phyloP scores from a whole-genome alignment of 2,329 filamentous ascomycete species.

The Ascochyta lentis region DNA sequence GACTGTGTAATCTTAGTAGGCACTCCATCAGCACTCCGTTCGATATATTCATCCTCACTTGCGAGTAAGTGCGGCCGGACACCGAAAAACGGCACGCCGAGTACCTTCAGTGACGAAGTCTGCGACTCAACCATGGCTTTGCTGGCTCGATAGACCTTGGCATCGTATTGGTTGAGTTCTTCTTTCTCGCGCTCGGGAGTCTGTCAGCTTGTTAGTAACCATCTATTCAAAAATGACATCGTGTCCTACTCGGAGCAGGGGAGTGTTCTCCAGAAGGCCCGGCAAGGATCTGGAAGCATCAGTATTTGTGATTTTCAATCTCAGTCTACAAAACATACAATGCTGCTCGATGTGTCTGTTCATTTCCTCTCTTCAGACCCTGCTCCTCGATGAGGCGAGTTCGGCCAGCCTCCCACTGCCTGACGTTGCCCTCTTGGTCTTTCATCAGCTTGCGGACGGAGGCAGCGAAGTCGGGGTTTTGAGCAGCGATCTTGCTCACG shows the following conservation, averaged over 20 bases:
- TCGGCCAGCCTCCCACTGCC: slow-evolving; percentile 64
- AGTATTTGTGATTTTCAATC: background rate
- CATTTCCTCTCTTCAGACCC: slow-evolving; percentile 58
- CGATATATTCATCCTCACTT: slow-evolving; percentile 26
- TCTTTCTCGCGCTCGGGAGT: slow-evolving; percentile 57
- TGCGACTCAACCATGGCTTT: slow-evolving; percentile 66
- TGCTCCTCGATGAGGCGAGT: slow-evolving; percentile 61
- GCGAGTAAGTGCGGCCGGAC: slow-evolving; percentile 33
- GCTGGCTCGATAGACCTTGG: slow-evolving; percentile 67
- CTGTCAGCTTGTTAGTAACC: slow-evolving; percentile 27
- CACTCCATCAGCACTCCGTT: background rate
- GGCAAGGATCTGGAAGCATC: slow-evolving; percentile 33
- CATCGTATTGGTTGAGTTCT: slow-evolving; percentile 66
- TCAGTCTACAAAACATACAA: slow-evolving; percentile 52
- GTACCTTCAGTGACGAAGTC: slow-evolving; percentile 59
- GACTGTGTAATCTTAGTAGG: slow-evolving; percentile 34
- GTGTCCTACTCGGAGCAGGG: slow-evolving; percentile 31
- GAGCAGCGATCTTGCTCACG: slow-evolving; percentile 55
- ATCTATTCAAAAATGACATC: background rate
- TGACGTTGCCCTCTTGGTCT: slow-evolving; percentile 68
- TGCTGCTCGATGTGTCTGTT: slow-evolving; percentile 61
- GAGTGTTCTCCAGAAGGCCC: slow-evolving; percentile 31
- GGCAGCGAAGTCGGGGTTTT: slow-evolving; percentile 52
- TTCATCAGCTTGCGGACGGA: slow-evolving; percentile 62
- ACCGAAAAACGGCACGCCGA: slow-evolving; percentile 53